A percentile compares a stretch with the other conserved stretches of the same genome.
These are phyloP conservation scores for Anthracocystis panici-leucophaei DNA, from an alignment of 1,284 basidiomycete genomes.

Conservation along the genomic window DNA sequence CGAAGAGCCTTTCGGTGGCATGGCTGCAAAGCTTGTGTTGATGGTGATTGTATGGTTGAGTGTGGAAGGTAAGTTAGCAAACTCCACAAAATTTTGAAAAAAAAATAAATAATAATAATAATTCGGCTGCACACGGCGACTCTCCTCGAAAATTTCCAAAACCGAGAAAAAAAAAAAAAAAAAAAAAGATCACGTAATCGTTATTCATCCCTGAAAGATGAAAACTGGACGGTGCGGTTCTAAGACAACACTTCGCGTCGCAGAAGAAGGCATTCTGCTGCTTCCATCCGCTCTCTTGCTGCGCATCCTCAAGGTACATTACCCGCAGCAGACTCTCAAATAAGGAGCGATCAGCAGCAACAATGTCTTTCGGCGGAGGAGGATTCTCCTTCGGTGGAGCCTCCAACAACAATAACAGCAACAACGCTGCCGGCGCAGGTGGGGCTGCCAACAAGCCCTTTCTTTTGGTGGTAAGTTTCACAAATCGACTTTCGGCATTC, in stretches of 20 bases:
- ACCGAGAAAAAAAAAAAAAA: constrained; percentile 6
- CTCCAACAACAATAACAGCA: constrained; percentile 32
- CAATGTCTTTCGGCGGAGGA: constrained; percentile 54
- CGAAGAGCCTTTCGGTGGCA: constrained; percentile 43
- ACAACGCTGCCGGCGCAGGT: constrained; percentile 11
- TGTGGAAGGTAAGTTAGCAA: background rate
- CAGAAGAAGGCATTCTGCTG: constrained; percentile 6
- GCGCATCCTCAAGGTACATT: too few species aligned
- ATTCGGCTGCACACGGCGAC: constrained; percentile 14
- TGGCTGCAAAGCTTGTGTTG: background rate
- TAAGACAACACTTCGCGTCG: constrained; percentile 29
- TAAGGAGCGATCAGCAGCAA: background rate
- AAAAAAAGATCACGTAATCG: constrained; percentile 45
- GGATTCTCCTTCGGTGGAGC: constrained; percentile 54
- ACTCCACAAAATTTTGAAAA: background rate
- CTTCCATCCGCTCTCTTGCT: background rate
- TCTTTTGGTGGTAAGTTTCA: constrained; percentile 40
- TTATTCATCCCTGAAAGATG: constrained; percentile 15
- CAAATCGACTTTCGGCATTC: background rate
- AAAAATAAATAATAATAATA: too few species aligned
- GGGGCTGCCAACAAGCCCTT: constrained; percentile 38
- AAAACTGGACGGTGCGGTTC: constrained; percentile 14
- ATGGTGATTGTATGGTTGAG: background rate
- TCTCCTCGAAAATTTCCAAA: constrained; percentile 6
- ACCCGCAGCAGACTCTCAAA: background rate